phyloP scores from a whole-genome alignment of 2,329 filamentous ascomycete species.

The Capronia coronata region DNA sequence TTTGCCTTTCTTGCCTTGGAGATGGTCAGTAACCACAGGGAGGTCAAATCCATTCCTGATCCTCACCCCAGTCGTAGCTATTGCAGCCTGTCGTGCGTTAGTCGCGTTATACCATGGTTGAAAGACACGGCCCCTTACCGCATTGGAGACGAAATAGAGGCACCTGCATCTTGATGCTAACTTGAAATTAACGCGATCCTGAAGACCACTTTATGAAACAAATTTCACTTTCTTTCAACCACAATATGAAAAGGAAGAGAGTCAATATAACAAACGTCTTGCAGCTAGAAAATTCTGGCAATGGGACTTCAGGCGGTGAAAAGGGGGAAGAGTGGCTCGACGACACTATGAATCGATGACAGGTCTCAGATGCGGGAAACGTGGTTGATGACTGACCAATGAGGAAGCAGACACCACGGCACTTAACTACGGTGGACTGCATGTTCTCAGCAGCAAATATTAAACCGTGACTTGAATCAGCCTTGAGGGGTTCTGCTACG shows the following conservation, averaged over 20 bases:
- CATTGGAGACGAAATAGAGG: constrained; percentile 70
- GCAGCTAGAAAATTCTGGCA: constrained; percentile 4
- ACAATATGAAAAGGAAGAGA: background rate
- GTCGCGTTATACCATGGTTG: background rate
- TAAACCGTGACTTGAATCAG: too few relatives aligned
- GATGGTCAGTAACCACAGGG: constrained; percentile 1
- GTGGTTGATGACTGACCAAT: constrained; percentile 1
- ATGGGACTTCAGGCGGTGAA: constrained; percentile 16
- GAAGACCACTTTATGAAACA: too few relatives aligned
- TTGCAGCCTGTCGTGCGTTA: constrained; percentile 64
- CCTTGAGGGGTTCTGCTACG: background rate
- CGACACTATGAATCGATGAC: constrained; percentile 6
- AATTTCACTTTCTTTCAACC: too few relatives aligned
- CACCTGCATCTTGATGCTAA: constrained; percentile 55
- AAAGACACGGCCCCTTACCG: constrained; percentile 41
- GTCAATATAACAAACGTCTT: background rate
- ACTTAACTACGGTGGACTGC: background rate
- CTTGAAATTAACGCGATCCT: too few relatives aligned
- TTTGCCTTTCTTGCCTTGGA: constrained; percentile 71
- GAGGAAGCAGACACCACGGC: background rate
- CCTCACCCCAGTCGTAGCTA: constrained; percentile 89
- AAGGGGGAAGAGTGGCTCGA: constrained; percentile 9
- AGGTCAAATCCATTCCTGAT: background rate
- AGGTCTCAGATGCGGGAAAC: constrained; percentile 4
- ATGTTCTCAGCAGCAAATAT: too few relatives aligned